Base-by-base conservation (phyloP, 179 eudicot genomes). In the Drosera spatulata region DNA sequence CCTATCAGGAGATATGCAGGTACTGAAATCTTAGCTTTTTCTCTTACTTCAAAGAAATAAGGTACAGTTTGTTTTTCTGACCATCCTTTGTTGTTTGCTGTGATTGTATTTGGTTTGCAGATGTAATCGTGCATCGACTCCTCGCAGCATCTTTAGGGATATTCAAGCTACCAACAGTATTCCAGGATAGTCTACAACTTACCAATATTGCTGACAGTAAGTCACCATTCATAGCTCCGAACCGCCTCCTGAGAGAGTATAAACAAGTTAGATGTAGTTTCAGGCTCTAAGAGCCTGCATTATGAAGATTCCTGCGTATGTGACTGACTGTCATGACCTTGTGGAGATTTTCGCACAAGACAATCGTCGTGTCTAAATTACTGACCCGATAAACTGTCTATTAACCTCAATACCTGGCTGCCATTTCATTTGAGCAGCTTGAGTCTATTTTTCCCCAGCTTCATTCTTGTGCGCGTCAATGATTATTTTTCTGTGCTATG, bases 1-100 rank as follows among this genome's bases (percentile, higher is more conserved):
- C 99, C 99, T 65, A 93, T 89, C 33, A 77, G 97, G 75, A 79
- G 99, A 90, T 93, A 90, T 70, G 95, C 99, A 64, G 97, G 99
- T 79, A 63, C 64, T 50, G 9, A 56, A 2, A 6, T 10, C 38
- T 64, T 46, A 39, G 22, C 45, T 41, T 48, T 22, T 22, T 0
- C 33, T 22, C 33, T 22, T 22, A 22, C 33, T 22, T 22, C 33
- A 22, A 22, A 22, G 33, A 22, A 22, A 22, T 22, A 22, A 22
- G 33, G 33, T 22, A 22, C 33, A 1, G 0, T 22, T 22, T 22
- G 5, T 46, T n/a, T 14, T 15, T 56, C 56, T 58, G 42, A 58
- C 56, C 53, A n/a, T 41, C 50, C 43, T 63, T 33, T 4, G 39
- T 15, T 60, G 41, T 61, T 39, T 2, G 33, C 33, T 39, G n/a